phyloP scores from a whole-genome alignment of 192 early-diverging fungal species.

The Backusella tarrabulga region DNA sequence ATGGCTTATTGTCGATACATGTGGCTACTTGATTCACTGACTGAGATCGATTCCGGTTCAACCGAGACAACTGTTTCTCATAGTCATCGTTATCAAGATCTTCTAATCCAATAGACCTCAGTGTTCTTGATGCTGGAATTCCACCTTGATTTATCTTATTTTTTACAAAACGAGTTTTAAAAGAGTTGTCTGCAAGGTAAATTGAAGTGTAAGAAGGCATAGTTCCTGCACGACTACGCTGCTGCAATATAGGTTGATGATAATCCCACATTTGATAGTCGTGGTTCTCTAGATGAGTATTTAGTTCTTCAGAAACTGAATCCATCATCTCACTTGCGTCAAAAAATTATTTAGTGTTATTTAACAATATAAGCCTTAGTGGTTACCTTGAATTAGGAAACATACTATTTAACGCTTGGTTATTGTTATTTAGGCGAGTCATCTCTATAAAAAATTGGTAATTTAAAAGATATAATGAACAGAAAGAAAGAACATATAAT shows the following conservation, averaged over 20 bases:
- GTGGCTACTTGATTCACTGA: conserved; percentile 12
- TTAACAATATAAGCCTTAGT: not conserved
- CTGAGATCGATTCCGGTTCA: conserved; percentile 19
- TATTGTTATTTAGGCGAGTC: not conserved
- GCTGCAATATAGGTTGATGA: not conserved
- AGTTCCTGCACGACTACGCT: not conserved
- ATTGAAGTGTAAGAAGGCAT: not conserved
- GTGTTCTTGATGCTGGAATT: conserved; percentile 17
- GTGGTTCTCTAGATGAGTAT: not conserved
- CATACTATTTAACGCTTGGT: not conserved
- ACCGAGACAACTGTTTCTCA: not conserved
- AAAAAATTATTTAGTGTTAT: not conserved
- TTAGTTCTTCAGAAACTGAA: not conserved
- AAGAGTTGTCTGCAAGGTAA: not conserved
- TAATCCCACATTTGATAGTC: not conserved
- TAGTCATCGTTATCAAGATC: not conserved
- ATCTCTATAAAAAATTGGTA: not conserved
- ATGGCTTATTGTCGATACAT: not conserved
- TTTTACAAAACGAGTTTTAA: not conserved
- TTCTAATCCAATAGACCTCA: conserved; percentile 28
- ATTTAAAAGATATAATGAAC: too few species aligned
- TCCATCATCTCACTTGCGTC: not conserved
- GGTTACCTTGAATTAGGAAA: not conserved
- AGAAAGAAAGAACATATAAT: not conserved
- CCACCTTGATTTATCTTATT: not conserved